Base-by-base conservation (phyloP, 352 stramenopile species). In the Peronosclerospora sorghi region DNA sequence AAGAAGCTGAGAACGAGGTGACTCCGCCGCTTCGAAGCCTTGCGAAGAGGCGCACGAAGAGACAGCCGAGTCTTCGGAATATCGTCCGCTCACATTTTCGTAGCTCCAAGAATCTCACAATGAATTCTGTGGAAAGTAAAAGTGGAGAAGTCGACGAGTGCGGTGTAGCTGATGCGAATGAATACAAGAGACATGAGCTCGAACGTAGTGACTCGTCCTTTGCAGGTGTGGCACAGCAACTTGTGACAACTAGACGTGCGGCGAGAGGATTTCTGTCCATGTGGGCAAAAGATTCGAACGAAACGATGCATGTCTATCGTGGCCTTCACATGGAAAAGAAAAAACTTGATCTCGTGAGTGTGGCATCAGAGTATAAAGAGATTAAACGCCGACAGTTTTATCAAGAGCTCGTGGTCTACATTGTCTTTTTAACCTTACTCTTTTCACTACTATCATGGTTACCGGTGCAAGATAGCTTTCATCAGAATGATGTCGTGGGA, bases 241-340 rank as follows among this genome's bases (percentile, higher is more conserved):
- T 92, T 12, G 76, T 92, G 48, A 72, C 68, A 18, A 66, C 77
- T 1, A 62, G 75, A 56, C 77, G 80, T 12, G 80, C 77, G 3
- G 76, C 74, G 0, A 70, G 59, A 23, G 75, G 75, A 0, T 87
- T 92, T 32, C 32, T 87, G 23, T 68, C 62, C 26, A 88, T 91
- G 78, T 91, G 78, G 78, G 60, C 60, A 24, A 73, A 65, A 32
- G 63, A 68, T 40, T 66, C 56, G 7, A 60, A 42, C 1, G 56
- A 60, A 12, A 55, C 62, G 5, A 59, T 64, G 45, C 65, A 83
- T 47, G 60, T 88, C 26, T 84, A 86, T 68, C 75, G 82, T 21
- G 80, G 80, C 6, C 83, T 93, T 45, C 79, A 89, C 46, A 87
- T 93, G 72, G 77, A 93, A 54, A 93, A 93, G 63, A 93, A 91